A percentile compares a stretch with the other conserved stretches of the same genome.
These are phyloP conservation scores for Candida sp. DNA, from an alignment of 1,139 yeast species.

Conservation along the genomic window DNA sequence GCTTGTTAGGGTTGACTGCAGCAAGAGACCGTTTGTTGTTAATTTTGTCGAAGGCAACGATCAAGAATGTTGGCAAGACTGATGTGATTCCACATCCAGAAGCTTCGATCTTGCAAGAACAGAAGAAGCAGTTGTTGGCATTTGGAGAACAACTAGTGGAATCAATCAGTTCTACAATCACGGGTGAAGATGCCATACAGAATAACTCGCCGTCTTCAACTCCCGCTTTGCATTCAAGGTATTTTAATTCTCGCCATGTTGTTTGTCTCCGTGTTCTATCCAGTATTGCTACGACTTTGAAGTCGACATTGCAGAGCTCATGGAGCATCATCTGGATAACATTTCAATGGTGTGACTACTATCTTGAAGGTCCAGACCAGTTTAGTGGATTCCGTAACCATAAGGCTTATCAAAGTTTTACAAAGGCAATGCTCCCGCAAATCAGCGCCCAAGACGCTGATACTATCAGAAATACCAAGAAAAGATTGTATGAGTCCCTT, in stretches of 20 bases:
- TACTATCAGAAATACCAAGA: slow-evolving; percentile 57
- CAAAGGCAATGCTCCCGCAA: slow-evolving; percentile 26
- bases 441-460: slow-evolving; percentile 48
- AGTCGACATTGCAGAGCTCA: slow-evolving; percentile 65
- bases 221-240: slow-evolving; percentile 31
- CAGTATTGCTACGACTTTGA: slow-evolving; percentile 79
- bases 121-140: slow-evolving; percentile 43
- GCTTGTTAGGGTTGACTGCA: slow-evolving; percentile 60
- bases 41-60: slow-evolving; percentile 59
- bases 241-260: slow-evolving; percentile 64
- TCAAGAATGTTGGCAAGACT: slow-evolving; percentile 39
- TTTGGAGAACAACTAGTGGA: slow-evolving; percentile 69
- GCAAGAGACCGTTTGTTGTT: slow-evolving; percentile 65
- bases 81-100: slow-evolving; percentile 3
- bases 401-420: slow-evolving; percentile 20
- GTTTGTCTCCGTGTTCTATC: slow-evolving; percentile 80
- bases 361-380: slow-evolving; percentile 64
- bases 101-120: slow-evolving; percentile 20
- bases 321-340: slow-evolving; percentile 76
- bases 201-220: not conserved
- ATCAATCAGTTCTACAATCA: slow-evolving; percentile 25
- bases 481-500: slow-evolving; percentile 68
- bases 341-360: slow-evolving; percentile 76
- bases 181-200: slow-evolving; percentile 36
- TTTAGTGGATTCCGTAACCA: slow-evolving; percentile 25